These are phyloP conservation scores for Suillus luteus DNA, from an alignment of 768 basidiomycete species.

Conservation along the genomic window DNA sequence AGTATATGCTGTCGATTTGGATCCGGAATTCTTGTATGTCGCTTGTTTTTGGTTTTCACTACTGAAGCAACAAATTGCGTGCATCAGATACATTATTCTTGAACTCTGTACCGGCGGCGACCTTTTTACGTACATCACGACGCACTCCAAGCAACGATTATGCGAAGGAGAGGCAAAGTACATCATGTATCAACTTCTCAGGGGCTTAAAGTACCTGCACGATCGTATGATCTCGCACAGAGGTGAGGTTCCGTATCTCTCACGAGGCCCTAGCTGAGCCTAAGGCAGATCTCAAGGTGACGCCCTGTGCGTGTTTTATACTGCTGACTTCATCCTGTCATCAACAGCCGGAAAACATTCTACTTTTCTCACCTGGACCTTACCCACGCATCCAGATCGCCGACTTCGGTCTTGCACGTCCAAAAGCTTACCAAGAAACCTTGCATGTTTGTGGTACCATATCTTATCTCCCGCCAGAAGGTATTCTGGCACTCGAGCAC, in stretches of 20 bases:
- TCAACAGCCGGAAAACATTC: constrained; percentile 77
- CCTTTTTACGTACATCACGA: constrained; percentile 83
- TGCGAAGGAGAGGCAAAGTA: constrained; percentile 85
- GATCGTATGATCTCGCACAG: constrained; percentile 74
- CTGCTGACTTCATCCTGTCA: background rate
- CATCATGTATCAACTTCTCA: constrained; percentile 78
- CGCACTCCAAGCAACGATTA: constrained; percentile 54
- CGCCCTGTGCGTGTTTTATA: constrained; percentile 5
- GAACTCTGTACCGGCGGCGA: constrained; percentile 86
- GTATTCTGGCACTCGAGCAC: constrained; percentile 75
- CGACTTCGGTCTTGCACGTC: constrained; percentile 84
- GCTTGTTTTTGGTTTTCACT: background rate
- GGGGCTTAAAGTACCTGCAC: constrained; percentile 72
- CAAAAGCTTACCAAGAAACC: constrained; percentile 78
- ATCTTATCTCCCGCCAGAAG: constrained; percentile 84
- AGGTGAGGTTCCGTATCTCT: constrained; percentile 45
- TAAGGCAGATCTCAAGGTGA: constrained; percentile 65
- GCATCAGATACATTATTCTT: constrained; percentile 72
- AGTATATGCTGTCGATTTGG: constrained; percentile 68
- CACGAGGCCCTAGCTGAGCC: constrained; percentile 8
- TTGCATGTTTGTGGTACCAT: constrained; percentile 88
- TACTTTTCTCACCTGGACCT: constrained; percentile 75
- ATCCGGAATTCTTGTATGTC: constrained; percentile 59
- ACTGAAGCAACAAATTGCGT: background rate
- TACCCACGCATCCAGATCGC: constrained; percentile 86